Evolutionary conservation across 148 eudicot genomes (phyloP), one percentile per base, ranked within the genome.

Genomic region (Vaccinium darrowii): DNA sequence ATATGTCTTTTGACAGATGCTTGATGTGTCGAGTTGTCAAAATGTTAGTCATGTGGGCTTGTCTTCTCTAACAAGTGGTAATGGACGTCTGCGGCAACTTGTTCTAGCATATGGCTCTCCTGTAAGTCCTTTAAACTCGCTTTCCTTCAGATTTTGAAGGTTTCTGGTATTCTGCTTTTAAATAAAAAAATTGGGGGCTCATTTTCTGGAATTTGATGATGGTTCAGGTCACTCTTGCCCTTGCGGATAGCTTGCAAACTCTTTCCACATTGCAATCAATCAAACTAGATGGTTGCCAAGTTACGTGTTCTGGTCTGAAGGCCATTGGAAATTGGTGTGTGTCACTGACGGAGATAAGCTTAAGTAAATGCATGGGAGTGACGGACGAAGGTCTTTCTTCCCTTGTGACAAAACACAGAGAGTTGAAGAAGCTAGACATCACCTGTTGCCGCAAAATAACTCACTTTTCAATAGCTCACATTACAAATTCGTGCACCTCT

Each of bases 381-480:
- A 93, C 99, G 0, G 99, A 96, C 69, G 94, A 96, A 83, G 98
- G 94, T 75, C 86, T 96, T 81, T 94, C 91, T 76, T 92, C 90
- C 60, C 86, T 96, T 12, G 95, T 96, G 27, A 90, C 88, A 78
- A 94, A 90, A 80, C 97, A 92, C 60, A 92, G 81, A 85, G 94
- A 92, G 91, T 89, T 96, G 85, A 86, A 76, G 65, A 96, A 90
- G 91, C 91, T 96, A 49, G 98, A 96, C 81, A 90, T 94, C 85
- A 96, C 98, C 30, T 96, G 98, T 86, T 95, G 98, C 84, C 90
- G 94, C 73, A 90, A 91, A 86, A 90, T 95, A 87, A 95, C 98
- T 77, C 89, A 90, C 43, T 82, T 88, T 63, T 94, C 98, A 33
- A 78, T 95, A 30, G 89, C 92, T 54, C 90, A 88, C 33, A 87